A percentile compares a stretch with the other conserved stretches of the same genome.
Conservation (phyloP, 2,329 filamentous ascomycete species). For the Claviceps cyperi region DNA sequence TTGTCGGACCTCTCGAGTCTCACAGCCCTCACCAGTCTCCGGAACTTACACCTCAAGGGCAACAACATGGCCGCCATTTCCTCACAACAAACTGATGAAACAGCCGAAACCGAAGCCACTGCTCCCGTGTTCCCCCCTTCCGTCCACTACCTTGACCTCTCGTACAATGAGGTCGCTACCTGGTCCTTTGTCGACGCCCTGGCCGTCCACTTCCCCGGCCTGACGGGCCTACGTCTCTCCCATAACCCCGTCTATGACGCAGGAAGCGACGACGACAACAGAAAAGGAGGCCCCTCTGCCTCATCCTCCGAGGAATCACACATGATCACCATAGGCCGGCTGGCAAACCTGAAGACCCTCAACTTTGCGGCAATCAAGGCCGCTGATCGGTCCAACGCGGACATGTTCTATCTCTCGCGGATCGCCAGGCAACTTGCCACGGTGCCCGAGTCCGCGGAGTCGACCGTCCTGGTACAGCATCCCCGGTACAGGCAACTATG, state of each 20-base stretch:
- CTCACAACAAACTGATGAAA: constrained; percentile 7
- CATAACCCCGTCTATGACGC: constrained; percentile 72
- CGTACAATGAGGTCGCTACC: constrained; percentile 51
- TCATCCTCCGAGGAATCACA: constrained; percentile 63
- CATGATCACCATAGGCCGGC: constrained; percentile 72
- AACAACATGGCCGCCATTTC: constrained; percentile 47
- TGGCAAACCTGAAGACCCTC: constrained; percentile 51
- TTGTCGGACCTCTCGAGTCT: constrained; percentile 45
- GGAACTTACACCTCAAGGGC: constrained; percentile 57
- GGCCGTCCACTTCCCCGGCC: constrained; percentile 51
- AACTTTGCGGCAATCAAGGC: constrained; percentile 60
- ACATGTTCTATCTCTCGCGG: constrained; percentile 81
- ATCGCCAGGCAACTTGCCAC: constrained; percentile 62
- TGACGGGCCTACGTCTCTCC: constrained; percentile 62
- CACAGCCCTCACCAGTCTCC: constrained; percentile 33
- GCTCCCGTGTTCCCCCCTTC: constrained; percentile 35
- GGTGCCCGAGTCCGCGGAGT: constrained; percentile 37
- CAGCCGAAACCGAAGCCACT: constrained; percentile 19
- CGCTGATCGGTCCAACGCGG: constrained; percentile 71
- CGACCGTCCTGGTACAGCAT: constrained; percentile 46
- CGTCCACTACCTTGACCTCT: constrained; percentile 56
- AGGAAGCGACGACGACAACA: constrained; percentile 26
- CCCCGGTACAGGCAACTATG: constrained; percentile 63
- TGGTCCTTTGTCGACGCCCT: constrained; percentile 68
- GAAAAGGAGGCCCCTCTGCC: constrained; percentile 5